Evolutionary conservation across 2,329 filamentous ascomycete genomes (phyloP).

Genomic region (Fusarium austroafricanum): DNA sequence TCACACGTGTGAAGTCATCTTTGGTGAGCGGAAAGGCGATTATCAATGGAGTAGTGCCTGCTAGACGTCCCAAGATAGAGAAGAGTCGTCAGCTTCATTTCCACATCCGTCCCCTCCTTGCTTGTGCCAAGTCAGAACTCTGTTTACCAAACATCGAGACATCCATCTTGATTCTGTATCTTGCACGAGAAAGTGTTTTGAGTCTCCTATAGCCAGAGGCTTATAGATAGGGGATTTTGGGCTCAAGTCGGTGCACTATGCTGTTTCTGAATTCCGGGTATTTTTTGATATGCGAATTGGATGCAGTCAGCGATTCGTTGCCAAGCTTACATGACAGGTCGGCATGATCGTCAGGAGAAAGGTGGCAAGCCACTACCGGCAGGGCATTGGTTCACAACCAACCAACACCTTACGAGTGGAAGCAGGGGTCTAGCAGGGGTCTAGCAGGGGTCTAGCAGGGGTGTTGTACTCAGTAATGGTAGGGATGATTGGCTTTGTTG

Average conservation of each 20-base stretch:
- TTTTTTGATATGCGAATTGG: conserved; percentile 28
- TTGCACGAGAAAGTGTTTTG: conserved; percentile 1
- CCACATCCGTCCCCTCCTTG: conserved; percentile 11
- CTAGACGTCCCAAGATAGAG: background rate
- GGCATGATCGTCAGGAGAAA: conserved; percentile 45
- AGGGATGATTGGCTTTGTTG: conserved; percentile 5
- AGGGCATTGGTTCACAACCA: conserved; percentile 24
- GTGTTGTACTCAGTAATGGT: background rate
- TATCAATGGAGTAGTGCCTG: conserved; percentile 28
- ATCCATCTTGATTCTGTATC: background rate
- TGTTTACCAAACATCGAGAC: background rate
- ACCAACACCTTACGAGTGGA: conserved; percentile 12
- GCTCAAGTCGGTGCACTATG: background rate
- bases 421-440: conserved; percentile 25
- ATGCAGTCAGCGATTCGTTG: conserved; percentile 24
- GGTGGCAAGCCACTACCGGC: conserved; percentile 38
- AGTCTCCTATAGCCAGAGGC: conserved; percentile 38
- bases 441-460: conserved; percentile 25
- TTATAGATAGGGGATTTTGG: conserved; percentile 4
- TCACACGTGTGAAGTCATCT: conserved; percentile 22
- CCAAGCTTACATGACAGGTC: conserved; percentile 32
- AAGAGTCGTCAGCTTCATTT: conserved; percentile 42
- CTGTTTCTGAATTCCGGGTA: conserved; percentile 12
- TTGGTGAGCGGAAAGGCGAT: conserved; percentile 26
- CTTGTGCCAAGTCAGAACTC: conserved; percentile 1